Evolutionary conservation across 2,329 filamentous ascomycete species (phyloP), one percentile per base, ranked within the genome.

Genomic region (Nemania diffusa): DNA sequence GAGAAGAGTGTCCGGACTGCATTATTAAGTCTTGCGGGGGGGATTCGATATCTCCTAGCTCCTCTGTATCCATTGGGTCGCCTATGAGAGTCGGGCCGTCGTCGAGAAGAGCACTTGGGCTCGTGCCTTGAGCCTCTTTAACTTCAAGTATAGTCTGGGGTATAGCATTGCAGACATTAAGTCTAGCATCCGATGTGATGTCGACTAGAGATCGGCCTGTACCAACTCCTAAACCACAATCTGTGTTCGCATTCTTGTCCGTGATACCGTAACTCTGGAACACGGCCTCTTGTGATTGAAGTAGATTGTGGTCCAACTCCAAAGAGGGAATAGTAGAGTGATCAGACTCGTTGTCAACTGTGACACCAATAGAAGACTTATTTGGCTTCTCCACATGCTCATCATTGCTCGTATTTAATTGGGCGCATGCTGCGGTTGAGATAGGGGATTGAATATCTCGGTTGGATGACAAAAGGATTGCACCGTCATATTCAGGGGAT

Each of bases 21-120:
- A 32, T 13, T 4, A n/a, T 32, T 13, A 2, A 15, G 22, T 32
- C 46, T 22, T 57, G 57, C 13, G 40, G 29, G 34, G 24, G 2
- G 15, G 26, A 8, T 32, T 62, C 32, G 6, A 50, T 40, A 26
- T 57, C 20, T 27, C n/a, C 48, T 20, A n/a, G 32, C n/a, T 58
- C 26, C 13, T 72, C 69, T 27, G 66, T 42, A 57, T 73, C 67
- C 64, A 72, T 71, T 59, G 46, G 26, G 57, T 74, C 70, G 42
- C 57, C 70, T 52, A 76, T 57, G 22, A 76, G 65, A 20, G 74
- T 74, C 46, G 72, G 67, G 2, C 52, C 70, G 15, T 73, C 72
- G 46, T 75, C 70, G 32, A 71, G 29, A n/a, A 62, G 50, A 46
- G 55, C 8, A 32, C 62, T 59, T 22, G 40, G 15, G 44, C 42